phyloP scores from a whole-genome alignment of 208 protist genomes.

The Trypanosoma theileri region DNA sequence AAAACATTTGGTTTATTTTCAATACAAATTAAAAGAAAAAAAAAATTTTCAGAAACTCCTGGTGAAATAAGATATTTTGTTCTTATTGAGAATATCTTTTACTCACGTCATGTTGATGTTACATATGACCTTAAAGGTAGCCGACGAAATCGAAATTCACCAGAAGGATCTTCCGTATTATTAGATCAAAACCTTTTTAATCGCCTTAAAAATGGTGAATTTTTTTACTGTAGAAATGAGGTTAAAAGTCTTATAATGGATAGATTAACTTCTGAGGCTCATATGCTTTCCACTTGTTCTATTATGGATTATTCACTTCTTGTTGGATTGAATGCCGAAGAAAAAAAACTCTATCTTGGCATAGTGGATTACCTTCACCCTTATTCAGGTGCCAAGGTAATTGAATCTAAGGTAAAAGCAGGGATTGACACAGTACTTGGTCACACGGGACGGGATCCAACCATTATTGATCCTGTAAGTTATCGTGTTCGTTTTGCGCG shows the following conservation, averaged over 20 bases:
- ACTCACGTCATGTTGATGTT: constrained; percentile 18
- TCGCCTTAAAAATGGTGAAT: constrained; percentile 42
- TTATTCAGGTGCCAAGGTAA: constrained; percentile 71
- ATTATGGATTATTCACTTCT: constrained; percentile 88
- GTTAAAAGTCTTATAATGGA: constrained; percentile 56
- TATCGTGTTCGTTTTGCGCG: constrained; percentile 70
- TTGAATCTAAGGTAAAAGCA: constrained; percentile 85
- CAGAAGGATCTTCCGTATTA: constrained; percentile 49
- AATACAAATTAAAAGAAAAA: constrained; percentile 19
- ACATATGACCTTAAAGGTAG: constrained; percentile 85
- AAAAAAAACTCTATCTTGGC: constrained; percentile 35
- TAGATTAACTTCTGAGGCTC: constrained; percentile 50
- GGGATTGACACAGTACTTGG: constrained; percentile 77
- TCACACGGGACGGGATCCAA: constrained; percentile 53
- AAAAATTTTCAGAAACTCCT: constrained; percentile 16
- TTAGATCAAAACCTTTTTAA: constrained; percentile 74
- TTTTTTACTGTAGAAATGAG: constrained; percentile 62
- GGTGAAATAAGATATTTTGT: constrained; percentile 59
- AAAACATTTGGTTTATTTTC: constrained; percentile 48
- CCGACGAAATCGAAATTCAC: constrained; percentile 72
- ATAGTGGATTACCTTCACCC: constrained; percentile 87
- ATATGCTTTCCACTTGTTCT: constrained; percentile 43
- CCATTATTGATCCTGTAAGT: constrained; percentile 74
- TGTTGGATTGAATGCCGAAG: constrained; percentile 31
- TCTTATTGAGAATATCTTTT: constrained; percentile 66